Evolutionary conservation across 164 flowering plant genomes (phyloP).

Genomic region (Chimonanthus praecox): DNA sequence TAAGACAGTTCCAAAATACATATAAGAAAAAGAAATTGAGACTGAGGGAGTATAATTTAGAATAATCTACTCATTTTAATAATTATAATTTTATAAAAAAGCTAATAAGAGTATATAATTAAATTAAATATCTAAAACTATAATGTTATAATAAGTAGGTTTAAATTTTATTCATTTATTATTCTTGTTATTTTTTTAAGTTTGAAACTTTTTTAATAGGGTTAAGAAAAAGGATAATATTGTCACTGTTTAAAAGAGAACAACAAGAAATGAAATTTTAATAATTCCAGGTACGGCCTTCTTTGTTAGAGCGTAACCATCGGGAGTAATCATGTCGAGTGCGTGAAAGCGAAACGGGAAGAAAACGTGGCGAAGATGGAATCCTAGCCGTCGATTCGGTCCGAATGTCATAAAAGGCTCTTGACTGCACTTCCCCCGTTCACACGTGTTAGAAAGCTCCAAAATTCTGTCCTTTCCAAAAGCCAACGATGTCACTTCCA

Average conservation of each 20-base stretch:
- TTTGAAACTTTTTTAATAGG: too few relatives aligned
- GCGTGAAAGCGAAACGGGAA: slow-evolving; percentile 22
- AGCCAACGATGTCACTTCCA: not conserved
- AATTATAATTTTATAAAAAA: too few relatives aligned
- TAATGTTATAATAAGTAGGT: too few relatives aligned
- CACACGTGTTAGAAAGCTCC: slow-evolving; percentile 24
- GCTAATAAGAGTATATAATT: too few relatives aligned
- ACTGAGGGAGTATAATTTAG: too few relatives aligned
- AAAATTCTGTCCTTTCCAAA: slow-evolving; percentile 9
- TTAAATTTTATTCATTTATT: too few relatives aligned
- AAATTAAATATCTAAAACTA: too few relatives aligned
- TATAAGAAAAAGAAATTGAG: too few relatives aligned
- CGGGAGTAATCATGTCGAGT: slow-evolving; percentile 32
- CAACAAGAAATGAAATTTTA: not conserved
- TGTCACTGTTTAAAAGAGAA: not conserved
- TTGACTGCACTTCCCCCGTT: slow-evolving; percentile 17
- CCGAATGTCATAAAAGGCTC: slow-evolving; percentile 5
- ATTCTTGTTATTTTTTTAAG: too few relatives aligned
- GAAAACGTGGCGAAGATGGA: slow-evolving; percentile 11
- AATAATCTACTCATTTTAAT: too few relatives aligned
- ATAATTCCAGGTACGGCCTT: not conserved
- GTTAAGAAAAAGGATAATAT: too few relatives aligned
- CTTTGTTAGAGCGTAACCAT: not conserved
- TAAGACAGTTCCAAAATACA: too few relatives aligned
- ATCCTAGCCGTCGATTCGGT: slow-evolving; percentile 26